Conservation (phyloP, 169 alveolate species). For the Neospora caninum region DNA sequence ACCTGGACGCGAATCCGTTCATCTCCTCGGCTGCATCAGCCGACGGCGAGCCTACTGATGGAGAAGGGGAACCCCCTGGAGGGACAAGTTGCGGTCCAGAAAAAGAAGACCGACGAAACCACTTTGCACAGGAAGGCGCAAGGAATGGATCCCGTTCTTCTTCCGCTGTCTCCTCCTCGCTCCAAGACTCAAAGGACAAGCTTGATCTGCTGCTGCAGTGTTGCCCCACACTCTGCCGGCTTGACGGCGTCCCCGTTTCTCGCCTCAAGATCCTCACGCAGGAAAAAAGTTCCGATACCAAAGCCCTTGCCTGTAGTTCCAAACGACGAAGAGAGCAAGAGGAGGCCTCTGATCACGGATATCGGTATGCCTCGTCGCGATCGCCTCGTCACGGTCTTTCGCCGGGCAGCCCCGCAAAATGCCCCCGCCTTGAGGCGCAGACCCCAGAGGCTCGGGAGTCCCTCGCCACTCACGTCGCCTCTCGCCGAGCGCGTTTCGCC, state of each 20-base stretch:
- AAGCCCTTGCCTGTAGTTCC: neutral
- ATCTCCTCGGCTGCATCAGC: neutral
- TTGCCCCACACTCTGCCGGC: neutral
- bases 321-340: neutral
- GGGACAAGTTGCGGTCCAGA: neutral
- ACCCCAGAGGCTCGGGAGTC: neutral
- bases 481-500: neutral
- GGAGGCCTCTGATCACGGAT: too few relatives aligned
- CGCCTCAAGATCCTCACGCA: neutral
- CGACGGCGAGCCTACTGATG: neutral
- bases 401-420: neutral
- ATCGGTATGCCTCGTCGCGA: neutral
- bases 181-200: neutral
- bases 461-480: neutral
- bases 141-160: neutral
- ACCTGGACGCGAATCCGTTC: conserved; percentile 37
- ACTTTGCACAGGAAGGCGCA: neutral
- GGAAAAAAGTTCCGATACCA: neutral
- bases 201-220: neutral
- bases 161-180: neutral
- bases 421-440: neutral
- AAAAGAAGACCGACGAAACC: neutral
- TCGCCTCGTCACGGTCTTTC: neutral
- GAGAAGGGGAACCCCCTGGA: neutral
- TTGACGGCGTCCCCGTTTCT: neutral